Evolutionary conservation across 1,139 yeast genomes (phyloP).

Genomic region (Pichia sp.): DNA sequence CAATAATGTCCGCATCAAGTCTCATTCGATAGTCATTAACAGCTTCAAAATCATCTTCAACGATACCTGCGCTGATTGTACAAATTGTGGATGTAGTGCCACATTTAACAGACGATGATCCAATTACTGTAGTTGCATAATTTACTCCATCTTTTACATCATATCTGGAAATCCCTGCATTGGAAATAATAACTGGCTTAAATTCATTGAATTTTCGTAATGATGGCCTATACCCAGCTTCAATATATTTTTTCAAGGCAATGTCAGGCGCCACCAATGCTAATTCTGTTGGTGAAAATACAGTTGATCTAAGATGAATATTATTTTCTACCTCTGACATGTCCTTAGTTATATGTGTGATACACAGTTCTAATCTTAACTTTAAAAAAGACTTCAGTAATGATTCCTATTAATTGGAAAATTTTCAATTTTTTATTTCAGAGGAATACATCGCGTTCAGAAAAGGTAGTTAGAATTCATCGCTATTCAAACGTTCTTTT

Average conservation of each 20-base stretch:
- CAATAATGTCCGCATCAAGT: conserved; percentile 28
- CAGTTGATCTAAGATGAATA: conserved; percentile 33
- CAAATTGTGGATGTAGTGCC: conserved; percentile 77
- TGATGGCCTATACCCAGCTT: conserved; percentile 68
- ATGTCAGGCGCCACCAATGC: conserved; percentile 84
- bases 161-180: conserved; percentile 39
- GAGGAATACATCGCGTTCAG: background rate
- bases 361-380: background rate
- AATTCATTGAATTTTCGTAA: conserved; percentile 67
- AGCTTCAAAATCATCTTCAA: conserved; percentile 43
- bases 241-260: conserved; percentile 70
- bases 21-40: conserved; percentile 31
- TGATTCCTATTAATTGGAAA: background rate
- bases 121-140: conserved; percentile 40
- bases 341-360: background rate
- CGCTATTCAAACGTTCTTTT: too few relatives aligned
- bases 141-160: conserved; percentile 16
- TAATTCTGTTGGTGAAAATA: conserved; percentile 74
- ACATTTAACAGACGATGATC: conserved; percentile 64
- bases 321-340: background rate
- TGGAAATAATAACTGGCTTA: conserved; percentile 45
- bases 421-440: background rate
- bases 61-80: conserved; percentile 64
- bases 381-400: background rate
- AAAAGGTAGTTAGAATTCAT: too few relatives aligned